Evolutionary conservation across 441 rosid genomes (phyloP).

Genomic region (Viola pubescens): DNA sequence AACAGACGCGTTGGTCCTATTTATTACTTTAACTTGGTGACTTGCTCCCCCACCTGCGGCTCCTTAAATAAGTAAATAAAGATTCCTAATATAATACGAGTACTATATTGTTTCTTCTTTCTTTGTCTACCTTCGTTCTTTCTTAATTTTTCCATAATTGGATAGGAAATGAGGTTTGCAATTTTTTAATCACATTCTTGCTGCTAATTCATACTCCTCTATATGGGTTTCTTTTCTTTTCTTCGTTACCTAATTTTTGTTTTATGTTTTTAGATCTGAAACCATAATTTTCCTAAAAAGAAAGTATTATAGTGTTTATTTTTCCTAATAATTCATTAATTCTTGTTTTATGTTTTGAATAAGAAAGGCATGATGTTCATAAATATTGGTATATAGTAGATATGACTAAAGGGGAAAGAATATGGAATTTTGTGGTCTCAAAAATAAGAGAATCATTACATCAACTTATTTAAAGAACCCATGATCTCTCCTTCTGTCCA

Average conservation of each 20-base stretch:
- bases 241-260: background rate
- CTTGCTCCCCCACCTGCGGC: too few relatives aligned
- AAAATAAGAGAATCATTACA: slow-evolving; percentile 14
- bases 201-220: too few relatives aligned
- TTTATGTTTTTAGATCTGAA: background rate
- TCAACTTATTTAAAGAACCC: slow-evolving; percentile 13
- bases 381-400: too few relatives aligned
- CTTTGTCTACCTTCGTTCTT: background rate
- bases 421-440: background rate
- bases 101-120: too few relatives aligned
- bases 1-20: background rate
- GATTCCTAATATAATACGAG: too few relatives aligned
- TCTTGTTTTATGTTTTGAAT: too few relatives aligned
- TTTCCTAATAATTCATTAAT: too few relatives aligned
- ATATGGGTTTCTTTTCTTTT: too few relatives aligned
- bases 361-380: background rate
- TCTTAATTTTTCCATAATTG: slow-evolving; percentile 39
- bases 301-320: too few relatives aligned
- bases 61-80: too few relatives aligned
- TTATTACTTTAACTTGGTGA: background rate
- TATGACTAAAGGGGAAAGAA: background rate
- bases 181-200: background rate
- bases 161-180: slow-evolving; percentile 10
- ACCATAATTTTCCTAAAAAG: too few relatives aligned
- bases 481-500: background rate